Conservation (phyloP, 169 alveolate species). For the Plasmodium falciparum region DNA sequence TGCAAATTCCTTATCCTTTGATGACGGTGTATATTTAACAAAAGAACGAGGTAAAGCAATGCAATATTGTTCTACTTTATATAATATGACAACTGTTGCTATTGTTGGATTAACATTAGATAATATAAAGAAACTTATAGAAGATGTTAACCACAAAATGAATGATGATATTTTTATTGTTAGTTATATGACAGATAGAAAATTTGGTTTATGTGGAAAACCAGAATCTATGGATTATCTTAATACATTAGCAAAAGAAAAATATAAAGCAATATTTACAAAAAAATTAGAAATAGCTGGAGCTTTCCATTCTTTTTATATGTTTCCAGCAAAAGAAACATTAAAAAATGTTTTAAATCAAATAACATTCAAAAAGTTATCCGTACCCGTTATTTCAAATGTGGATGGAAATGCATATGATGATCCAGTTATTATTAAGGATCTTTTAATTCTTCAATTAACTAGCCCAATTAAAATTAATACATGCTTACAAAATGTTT, state of each 20-base stretch:
- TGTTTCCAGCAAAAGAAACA: conserved; percentile 79
- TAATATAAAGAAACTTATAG: conserved; percentile 51
- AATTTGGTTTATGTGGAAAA: conserved; percentile 76
- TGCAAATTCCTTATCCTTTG: conserved; percentile 79
- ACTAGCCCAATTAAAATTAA: conserved; percentile 78
- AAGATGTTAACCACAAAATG: conserved; percentile 59
- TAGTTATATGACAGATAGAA: conserved; percentile 73
- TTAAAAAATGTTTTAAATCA: conserved; percentile 57
- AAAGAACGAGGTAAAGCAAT: conserved; percentile 78
- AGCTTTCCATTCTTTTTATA: conserved; percentile 78
- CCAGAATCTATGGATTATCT: conserved; percentile 70
- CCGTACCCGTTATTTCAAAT: conserved; percentile 78
- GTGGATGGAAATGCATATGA: conserved; percentile 81
- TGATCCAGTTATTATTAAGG: conserved; percentile 77
- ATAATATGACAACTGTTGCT: conserved; percentile 75
- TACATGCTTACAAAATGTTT: conserved; percentile 38
- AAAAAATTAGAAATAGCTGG: conserved; percentile 78
- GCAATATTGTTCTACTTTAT: conserved; percentile 79
- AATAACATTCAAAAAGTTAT: conserved; percentile 46
- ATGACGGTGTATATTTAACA: conserved; percentile 80
- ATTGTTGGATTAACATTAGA: conserved; percentile 79
- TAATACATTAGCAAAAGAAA: conserved; percentile 66
- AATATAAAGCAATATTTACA: conserved; percentile 69
- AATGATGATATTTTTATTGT: conserved; percentile 70
- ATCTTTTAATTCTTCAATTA: conserved; percentile 76